phyloP scores from a whole-genome alignment of 768 basidiomycete genomes.

The Inosperma sp. region DNA sequence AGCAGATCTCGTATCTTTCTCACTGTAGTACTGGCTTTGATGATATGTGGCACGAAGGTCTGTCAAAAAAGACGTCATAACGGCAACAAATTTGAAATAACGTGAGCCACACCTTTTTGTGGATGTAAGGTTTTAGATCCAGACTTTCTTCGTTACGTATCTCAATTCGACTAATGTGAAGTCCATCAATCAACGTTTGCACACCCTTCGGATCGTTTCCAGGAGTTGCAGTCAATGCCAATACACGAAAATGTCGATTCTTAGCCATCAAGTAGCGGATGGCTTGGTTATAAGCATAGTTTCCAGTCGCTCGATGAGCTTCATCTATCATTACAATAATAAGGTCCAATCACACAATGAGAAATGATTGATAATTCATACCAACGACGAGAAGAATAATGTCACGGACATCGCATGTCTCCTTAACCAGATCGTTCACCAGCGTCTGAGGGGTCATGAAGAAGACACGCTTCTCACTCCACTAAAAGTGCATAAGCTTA shows the following conservation, averaged over 20 bases:
- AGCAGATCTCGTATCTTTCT: slow-evolving; percentile 62
- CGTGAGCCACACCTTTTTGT: slow-evolving; percentile 64
- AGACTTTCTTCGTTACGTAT: slow-evolving; percentile 88
- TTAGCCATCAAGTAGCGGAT: slow-evolving; percentile 89
- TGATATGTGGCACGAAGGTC: slow-evolving; percentile 74
- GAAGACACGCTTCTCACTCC: slow-evolving; percentile 79
- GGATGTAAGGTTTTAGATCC: slow-evolving; percentile 81
- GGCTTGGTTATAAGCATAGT: slow-evolving; percentile 88
- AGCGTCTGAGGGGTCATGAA: slow-evolving; percentile 97
- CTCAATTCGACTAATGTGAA: slow-evolving; percentile 94
- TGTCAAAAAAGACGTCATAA: slow-evolving; percentile 25
- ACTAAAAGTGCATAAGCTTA: slow-evolving; percentile 39
- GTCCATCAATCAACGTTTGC: slow-evolving; percentile 82
- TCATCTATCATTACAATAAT: slow-evolving; percentile 65
- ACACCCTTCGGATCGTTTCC: slow-evolving; percentile 83
- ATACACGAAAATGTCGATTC: slow-evolving; percentile 87
- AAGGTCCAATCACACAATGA: neutral
- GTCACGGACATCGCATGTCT: slow-evolving; percentile 70
- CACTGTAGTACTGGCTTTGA: slow-evolving; percentile 68
- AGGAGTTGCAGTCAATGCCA: slow-evolving; percentile 95
- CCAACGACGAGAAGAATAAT: slow-evolving; percentile 89
- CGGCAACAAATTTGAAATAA: neutral
- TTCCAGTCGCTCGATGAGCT: slow-evolving; percentile 90
- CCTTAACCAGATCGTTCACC: slow-evolving; percentile 73
- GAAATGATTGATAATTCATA: slow-evolving; percentile 26